These are phyloP conservation scores for Fraxinus nigra DNA, from an alignment of 305 asterid genomes.

Conservation along the genomic window DNA sequence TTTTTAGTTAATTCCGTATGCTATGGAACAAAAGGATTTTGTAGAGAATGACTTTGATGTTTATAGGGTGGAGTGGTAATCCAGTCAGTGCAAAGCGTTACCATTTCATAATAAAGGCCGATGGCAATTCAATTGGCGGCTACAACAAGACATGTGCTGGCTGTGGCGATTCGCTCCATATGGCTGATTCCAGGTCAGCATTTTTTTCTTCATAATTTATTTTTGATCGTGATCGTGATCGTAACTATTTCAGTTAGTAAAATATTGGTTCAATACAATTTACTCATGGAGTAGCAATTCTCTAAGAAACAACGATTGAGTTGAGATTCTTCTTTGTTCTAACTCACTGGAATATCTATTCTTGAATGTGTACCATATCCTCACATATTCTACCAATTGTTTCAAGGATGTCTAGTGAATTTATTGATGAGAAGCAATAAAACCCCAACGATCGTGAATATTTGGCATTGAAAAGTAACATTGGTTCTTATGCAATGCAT, in stretches of 20 bases:
- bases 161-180: constrained; percentile 66
- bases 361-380: background rate
- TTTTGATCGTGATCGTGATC: background rate
- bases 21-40: background rate
- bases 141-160: constrained; percentile 72
- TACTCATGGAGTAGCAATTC: background rate
- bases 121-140: constrained; percentile 80
- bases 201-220: background rate
- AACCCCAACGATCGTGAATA: background rate
- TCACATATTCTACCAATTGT: background rate
- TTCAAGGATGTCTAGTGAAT: background rate
- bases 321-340: background rate
- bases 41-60: background rate
- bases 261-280: background rate
- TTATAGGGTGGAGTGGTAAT: constrained; percentile 84
- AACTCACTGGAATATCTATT: background rate
- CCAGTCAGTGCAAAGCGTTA: constrained; percentile 90
- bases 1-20: background rate
- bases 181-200: constrained; percentile 73
- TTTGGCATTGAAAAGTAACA: background rate
- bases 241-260: background rate
- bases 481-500: background rate
- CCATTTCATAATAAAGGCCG: constrained; percentile 85
- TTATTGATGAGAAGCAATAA: background rate
- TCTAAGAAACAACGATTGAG: background rate